These are phyloP conservation scores for Letharia lupina DNA, from an alignment of 495 filamentous ascomycete genomes.

Conservation along the genomic window DNA sequence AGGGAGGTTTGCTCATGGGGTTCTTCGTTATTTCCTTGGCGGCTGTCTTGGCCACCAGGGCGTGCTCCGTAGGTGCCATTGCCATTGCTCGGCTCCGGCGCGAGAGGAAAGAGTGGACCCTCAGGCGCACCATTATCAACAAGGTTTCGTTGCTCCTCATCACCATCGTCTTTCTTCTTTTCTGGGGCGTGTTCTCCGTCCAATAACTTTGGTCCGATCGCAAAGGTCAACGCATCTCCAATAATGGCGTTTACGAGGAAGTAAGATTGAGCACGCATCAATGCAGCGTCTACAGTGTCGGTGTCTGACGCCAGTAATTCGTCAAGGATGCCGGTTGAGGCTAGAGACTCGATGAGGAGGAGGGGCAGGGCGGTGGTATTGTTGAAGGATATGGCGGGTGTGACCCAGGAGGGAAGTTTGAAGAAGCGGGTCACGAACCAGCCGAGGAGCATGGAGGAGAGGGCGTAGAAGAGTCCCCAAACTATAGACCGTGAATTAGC, in stretches of 20 bases:
- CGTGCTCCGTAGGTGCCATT: constrained; percentile 22
- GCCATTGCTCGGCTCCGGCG: constrained; percentile 22
- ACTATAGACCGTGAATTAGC: constrained; percentile 29
- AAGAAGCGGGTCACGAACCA: constrained; percentile 38
- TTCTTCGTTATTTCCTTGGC: constrained; percentile 22
- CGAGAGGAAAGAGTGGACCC: constrained; percentile 9
- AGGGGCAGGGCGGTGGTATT: constrained; percentile 68
- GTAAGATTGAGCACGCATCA: constrained; percentile 61
- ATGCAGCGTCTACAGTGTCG: constrained; percentile 41
- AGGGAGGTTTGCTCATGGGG: constrained; percentile 45
- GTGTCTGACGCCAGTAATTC: constrained; percentile 41
- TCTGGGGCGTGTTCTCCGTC: constrained; percentile 37
- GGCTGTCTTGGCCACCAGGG: constrained; percentile 22
- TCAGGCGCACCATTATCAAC: constrained; percentile 22
- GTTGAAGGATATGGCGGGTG: constrained; percentile 63
- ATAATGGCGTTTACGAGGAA: constrained; percentile 61
- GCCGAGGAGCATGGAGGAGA: constrained; percentile 47
- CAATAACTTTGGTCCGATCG: constrained; percentile 54
- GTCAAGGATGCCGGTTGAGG: constrained; percentile 54
- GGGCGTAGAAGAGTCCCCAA: constrained; percentile 51
- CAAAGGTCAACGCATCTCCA: constrained; percentile 55
- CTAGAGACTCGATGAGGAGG: constrained; percentile 56
- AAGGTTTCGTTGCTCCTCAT: constrained; percentile 22
- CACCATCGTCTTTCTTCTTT: constrained; percentile 25
- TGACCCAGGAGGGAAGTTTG: constrained; percentile 56